A percentile compares a stretch with the other conserved stretches of the same genome.
Evolutionary conservation across 2,329 filamentous ascomycete genomes (phyloP).

Genomic region (Phoma sp.): DNA sequence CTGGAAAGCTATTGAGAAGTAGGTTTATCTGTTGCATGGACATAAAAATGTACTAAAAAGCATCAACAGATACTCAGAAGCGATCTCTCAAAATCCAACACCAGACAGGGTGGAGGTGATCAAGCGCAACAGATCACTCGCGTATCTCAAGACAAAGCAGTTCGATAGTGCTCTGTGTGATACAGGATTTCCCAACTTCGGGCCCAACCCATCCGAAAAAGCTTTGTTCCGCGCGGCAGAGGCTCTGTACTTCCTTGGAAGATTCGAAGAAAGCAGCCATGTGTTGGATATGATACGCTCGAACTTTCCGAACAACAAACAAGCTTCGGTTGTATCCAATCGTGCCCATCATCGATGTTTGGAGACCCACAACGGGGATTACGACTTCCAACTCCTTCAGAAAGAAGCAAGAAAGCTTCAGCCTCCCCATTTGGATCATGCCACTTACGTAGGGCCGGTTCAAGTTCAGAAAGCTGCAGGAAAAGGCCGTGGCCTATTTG

Average conservation of each 20-base stretch:
- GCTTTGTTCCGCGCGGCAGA: slow-evolving; percentile 52
- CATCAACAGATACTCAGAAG: slow-evolving; percentile 39
- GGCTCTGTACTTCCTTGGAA: slow-evolving; percentile 52
- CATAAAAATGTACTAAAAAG: too few relatives aligned
- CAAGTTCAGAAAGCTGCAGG: slow-evolving; percentile 47
- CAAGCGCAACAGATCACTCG: slow-evolving; percentile 48
- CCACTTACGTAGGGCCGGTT: slow-evolving; percentile 54
- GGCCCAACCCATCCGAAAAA: slow-evolving; percentile 46
- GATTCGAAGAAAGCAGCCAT: slow-evolving; percentile 46
- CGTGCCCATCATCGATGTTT: slow-evolving; percentile 22
- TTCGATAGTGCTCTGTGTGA: slow-evolving; percentile 48
- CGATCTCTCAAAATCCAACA: slow-evolving; percentile 16
- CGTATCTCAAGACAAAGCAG: slow-evolving; percentile 40
- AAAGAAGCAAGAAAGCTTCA: slow-evolving; percentile 48
- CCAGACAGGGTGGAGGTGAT: slow-evolving; percentile 37
- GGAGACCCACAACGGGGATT: slow-evolving; percentile 51
- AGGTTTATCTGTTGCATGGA: background rate
- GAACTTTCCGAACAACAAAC: slow-evolving; percentile 37
- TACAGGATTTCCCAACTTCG: slow-evolving; percentile 23
- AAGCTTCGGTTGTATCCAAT: slow-evolving; percentile 33
- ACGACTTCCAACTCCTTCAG: slow-evolving; percentile 43
- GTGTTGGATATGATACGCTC: slow-evolving; percentile 41
- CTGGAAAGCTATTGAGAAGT: slow-evolving; percentile 25
- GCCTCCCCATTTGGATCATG: slow-evolving; percentile 54
- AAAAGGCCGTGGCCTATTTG: slow-evolving; percentile 59